Evolutionary conservation across 257 asterid genomes (phyloP), one percentile per base, ranked within the genome.

Genomic region (Rubia yunnanensis): DNA sequence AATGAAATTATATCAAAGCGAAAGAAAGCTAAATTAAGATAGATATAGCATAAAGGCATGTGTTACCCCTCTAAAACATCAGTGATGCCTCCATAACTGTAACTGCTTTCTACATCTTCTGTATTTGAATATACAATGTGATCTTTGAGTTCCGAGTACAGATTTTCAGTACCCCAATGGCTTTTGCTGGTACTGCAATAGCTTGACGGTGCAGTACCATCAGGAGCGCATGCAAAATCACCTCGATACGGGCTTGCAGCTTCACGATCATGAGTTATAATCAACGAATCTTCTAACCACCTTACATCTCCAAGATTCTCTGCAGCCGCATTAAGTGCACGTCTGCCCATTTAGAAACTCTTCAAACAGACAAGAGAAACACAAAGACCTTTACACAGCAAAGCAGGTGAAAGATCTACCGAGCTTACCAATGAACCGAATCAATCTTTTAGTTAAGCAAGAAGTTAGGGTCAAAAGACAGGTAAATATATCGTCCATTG

Each of bases 1-100:
- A 11, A 34, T 14, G 10, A 27, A 55, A 53, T 0, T 10, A 54
- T 27, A 15, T 32, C 15, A 39, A 22, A 28, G 48, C 53, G 18
- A 39, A 28, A 53, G 52, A 41, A 66, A 36, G 23, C 39, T 59
- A 60, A 35, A 36, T 15, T 39, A 22, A 70, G 58, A 36, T 54
- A 17, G 30, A 26, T n/a, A 70, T 28, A 72, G 48, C 63, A 55
- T 54, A 38, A 65, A 60, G 65, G 52, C 35, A 72, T 66, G 23
- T 32, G 76, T 23, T 85, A 92, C 98, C 98, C 89, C 81, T 85
- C 85, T 76, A 85, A 83, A 85, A 87, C 69, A 81, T 82, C 81
- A 86, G 26, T 74, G 83, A 79, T 72, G 69, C 87, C 81, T 81
- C 86, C 76, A 59, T 60, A 64, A 80, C 74, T 74, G 77, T 68